Percentiles rank a stretch among this genome's conserved stretches.
phyloP scores from a whole-genome alignment of 352 stramenopile genomes.

The Globisporangium lucens region DNA sequence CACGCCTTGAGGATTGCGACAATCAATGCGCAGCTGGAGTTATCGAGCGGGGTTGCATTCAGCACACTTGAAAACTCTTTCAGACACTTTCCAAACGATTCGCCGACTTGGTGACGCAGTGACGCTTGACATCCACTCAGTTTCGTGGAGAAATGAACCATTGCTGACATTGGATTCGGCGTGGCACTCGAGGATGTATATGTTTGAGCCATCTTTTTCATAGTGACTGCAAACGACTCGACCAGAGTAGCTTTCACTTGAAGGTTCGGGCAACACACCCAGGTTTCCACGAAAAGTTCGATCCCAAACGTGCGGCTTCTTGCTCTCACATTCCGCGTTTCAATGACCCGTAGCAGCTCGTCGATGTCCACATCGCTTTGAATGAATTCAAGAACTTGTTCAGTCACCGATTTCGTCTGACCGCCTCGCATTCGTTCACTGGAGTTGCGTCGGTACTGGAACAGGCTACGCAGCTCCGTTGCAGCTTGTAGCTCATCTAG shows the following conservation, averaged over 20 bases:
- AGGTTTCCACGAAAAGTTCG: conserved; percentile 35
- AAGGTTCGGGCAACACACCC: conserved; percentile 24
- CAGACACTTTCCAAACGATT: conserved; percentile 48
- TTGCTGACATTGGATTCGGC: conserved; percentile 16
- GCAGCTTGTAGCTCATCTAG: conserved; percentile 75
- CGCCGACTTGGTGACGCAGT: conserved; percentile 40
- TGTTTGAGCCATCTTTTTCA: conserved; percentile 38
- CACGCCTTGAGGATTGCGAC: conserved; percentile 50
- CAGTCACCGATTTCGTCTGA: conserved; percentile 66
- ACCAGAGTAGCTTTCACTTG: conserved; percentile 37
- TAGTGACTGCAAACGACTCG: conserved; percentile 41
- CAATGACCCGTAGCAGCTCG: conserved; percentile 48
- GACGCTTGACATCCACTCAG: conserved; percentile 52
- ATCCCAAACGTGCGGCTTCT: conserved; percentile 42
- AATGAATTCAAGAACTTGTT: conserved; percentile 83
- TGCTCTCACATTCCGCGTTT: conserved; percentile 45
- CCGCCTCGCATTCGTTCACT: conserved; percentile 53
- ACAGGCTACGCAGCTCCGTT: conserved; percentile 63
- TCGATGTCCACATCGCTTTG: conserved; percentile 72
- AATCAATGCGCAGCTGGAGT: conserved; percentile 27
- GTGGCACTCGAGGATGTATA: conserved; percentile 22
- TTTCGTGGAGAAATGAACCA: conserved; percentile 56
- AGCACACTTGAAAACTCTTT: conserved; percentile 29
- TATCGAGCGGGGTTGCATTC: conserved; percentile 22
- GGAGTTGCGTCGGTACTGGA: conserved; percentile 75